These are phyloP conservation scores for Ogataea thermomethanolica DNA, from an alignment of 805 yeast genomes.

Conservation along the genomic window DNA sequence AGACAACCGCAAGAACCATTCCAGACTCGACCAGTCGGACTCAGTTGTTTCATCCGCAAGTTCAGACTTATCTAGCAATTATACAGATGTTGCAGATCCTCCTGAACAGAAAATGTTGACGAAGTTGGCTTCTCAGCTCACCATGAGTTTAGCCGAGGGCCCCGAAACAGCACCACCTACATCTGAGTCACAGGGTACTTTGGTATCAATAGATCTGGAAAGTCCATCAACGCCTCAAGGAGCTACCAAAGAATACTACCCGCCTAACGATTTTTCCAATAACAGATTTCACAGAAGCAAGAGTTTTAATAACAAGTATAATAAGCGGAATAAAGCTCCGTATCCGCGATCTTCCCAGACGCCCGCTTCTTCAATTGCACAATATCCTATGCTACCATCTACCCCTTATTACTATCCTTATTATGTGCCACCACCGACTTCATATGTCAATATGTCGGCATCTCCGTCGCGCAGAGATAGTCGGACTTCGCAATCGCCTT, in stretches of 20 bases:
- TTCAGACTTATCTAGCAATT: too few relatives aligned
- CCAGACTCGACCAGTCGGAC: conserved; percentile 9
- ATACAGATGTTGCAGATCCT: conserved; percentile 11
- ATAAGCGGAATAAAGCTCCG: conserved; percentile 12
- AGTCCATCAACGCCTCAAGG: not conserved
- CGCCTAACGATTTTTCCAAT: conserved; percentile 3
- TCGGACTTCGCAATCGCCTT: conserved; percentile 15
- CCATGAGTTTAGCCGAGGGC: conserved; percentile 4
- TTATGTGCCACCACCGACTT: conserved; percentile 16
- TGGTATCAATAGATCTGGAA: conserved; percentile 3
- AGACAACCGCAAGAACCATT: conserved; percentile 1
- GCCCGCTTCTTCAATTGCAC: conserved; percentile 10
- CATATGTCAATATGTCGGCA: conserved; percentile 5
- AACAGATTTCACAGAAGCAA: conserved; percentile 8
- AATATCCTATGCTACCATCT: conserved; percentile 18
- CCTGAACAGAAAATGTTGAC: conserved; percentile 11
- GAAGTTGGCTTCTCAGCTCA: conserved; percentile 6
- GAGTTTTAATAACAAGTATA: conserved; percentile 10
- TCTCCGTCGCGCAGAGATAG: conserved; percentile 16
- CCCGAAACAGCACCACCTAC: conserved; percentile 13
- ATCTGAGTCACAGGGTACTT: conserved; percentile 12
- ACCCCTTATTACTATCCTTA: conserved; percentile 22
- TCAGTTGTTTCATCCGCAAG: too few relatives aligned
- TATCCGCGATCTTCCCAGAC: conserved; percentile 7
- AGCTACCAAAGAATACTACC: not conserved